A percentile compares a stretch with the other conserved stretches of the same genome.
These are phyloP conservation scores for Fusarium acutatum DNA, from an alignment of 2,329 filamentous ascomycete genomes.

Conservation along the genomic window DNA sequence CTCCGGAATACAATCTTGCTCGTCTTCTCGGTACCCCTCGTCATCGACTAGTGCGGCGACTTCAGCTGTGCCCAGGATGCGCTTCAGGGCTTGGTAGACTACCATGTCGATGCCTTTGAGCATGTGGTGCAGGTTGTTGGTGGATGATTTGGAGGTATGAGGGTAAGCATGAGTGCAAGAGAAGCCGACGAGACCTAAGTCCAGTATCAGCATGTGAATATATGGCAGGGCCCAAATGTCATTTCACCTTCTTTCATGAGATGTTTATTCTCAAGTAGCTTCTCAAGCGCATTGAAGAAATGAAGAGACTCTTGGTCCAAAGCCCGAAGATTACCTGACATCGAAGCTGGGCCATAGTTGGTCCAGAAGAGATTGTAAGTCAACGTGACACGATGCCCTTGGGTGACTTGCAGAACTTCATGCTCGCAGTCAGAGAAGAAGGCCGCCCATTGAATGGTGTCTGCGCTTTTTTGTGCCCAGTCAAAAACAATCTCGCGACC, in stretches of 20 bases:
- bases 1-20: background rate
- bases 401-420: slow-evolving; percentile 58
- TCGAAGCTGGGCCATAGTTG: slow-evolving; percentile 40
- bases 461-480: slow-evolving; percentile 45
- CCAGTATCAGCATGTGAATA: accelerated
- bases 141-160: slow-evolving; percentile 45
- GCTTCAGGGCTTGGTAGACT: slow-evolving; percentile 45
- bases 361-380: slow-evolving; percentile 64
- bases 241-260: background rate
- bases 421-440: slow-evolving; percentile 64
- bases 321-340: slow-evolving; percentile 15
- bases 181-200: slow-evolving; percentile 51
- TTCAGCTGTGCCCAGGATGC: background rate
- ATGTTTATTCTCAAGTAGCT: background rate
- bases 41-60: slow-evolving; percentile 12
- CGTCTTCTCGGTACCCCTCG: accelerated
- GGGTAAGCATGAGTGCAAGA: slow-evolving; percentile 58
- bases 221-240: accelerated
- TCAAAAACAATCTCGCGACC: slow-evolving; percentile 50
- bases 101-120: slow-evolving; percentile 59
- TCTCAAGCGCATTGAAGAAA: slow-evolving; percentile 5
- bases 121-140: slow-evolving; percentile 42
- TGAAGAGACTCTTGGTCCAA: slow-evolving; percentile 23
- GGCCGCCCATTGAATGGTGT: slow-evolving; percentile 55
- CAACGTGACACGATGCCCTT: slow-evolving; percentile 59